phyloP scores from a whole-genome alignment of 495 filamentous ascomycete species.

The Achaetomiella virescens region DNA sequence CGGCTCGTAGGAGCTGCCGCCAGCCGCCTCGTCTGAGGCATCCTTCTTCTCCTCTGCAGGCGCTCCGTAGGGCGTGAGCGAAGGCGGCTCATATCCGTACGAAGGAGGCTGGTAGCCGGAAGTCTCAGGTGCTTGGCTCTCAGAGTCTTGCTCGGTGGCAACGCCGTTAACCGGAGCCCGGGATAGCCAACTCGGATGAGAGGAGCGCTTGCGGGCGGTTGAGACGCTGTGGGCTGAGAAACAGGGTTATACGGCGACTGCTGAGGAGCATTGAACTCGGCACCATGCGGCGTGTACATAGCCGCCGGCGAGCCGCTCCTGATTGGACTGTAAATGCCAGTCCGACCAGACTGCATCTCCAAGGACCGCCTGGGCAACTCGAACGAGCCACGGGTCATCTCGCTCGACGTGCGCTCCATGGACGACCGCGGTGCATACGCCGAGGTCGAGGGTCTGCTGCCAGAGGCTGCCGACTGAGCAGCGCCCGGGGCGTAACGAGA shows the following conservation, averaged over 20 bases:
- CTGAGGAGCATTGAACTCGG: constrained; percentile 13
- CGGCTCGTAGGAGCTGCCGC: constrained; percentile 40
- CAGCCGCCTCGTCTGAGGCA: constrained; percentile 12
- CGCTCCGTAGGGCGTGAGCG: constrained; percentile 28
- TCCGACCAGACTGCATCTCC: constrained; percentile 34
- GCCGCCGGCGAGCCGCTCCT: constrained; percentile 21
- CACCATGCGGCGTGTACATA: constrained; percentile 26
- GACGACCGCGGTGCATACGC: constrained; percentile 40
- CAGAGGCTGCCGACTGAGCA: constrained; percentile 23
- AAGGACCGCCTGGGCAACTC: constrained; percentile 40
- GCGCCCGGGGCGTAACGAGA: constrained; percentile 60
- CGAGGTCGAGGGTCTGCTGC: constrained; percentile 29
- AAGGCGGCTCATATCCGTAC: constrained; percentile 39
- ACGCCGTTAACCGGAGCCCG: constrained; percentile 7
- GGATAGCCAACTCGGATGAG: constrained; percentile 26
- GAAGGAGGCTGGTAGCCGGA: constrained; percentile 37
- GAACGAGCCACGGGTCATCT: constrained; percentile 37
- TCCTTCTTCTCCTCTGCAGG: constrained; percentile 28
- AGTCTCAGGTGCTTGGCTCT: constrained; percentile 5
- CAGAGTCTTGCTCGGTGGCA: background rate
- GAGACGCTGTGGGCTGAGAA: constrained; percentile 12
- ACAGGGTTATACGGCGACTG: constrained; percentile 11
- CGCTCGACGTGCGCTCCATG: constrained; percentile 40
- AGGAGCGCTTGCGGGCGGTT: constrained; percentile 8
- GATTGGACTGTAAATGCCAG: constrained; percentile 30